These are phyloP conservation scores for Cystofilobasidium bisporidii DNA, from an alignment of 768 basidiomycete species.

Conservation along the genomic window DNA sequence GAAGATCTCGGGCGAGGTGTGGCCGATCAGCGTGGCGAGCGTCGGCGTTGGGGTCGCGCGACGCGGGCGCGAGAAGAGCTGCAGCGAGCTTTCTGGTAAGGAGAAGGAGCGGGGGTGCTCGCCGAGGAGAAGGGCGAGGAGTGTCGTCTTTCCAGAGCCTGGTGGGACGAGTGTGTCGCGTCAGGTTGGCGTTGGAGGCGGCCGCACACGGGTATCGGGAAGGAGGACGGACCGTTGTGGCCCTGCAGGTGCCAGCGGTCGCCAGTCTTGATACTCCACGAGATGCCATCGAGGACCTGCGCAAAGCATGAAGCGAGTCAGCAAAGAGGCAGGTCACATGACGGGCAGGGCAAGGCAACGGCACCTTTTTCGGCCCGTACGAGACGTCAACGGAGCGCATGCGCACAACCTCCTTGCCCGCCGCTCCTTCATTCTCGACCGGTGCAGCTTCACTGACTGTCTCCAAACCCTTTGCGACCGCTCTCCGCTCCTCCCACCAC, in stretches of 20 bases:
- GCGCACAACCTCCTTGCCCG: slow-evolving; percentile 48
- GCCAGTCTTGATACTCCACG: slow-evolving; percentile 72
- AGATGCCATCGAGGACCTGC: slow-evolving; percentile 64
- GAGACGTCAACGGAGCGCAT: slow-evolving; percentile 59
- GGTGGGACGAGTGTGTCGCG: slow-evolving; percentile 1
- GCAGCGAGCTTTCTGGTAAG: slow-evolving; percentile 48
- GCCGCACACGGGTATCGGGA: neutral
- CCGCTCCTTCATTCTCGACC: neutral
- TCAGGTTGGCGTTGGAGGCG: neutral
- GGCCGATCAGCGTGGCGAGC: slow-evolving; percentile 38
- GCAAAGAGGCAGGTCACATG: slow-evolving; percentile 6
- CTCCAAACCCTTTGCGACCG: slow-evolving; percentile 42
- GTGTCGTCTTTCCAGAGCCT: slow-evolving; percentile 93
- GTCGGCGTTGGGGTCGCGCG: slow-evolving; percentile 55
- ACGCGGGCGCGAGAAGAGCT: slow-evolving; percentile 57
- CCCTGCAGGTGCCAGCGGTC: slow-evolving; percentile 87
- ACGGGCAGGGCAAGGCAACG: too few species aligned
- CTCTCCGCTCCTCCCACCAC: slow-evolving; percentile 46
- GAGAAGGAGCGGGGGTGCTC: slow-evolving; percentile 93
- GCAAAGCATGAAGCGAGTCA: neutral
- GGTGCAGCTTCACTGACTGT: slow-evolving; percentile 7
- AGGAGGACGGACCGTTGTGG: slow-evolving; percentile 56
- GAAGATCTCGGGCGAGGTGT: slow-evolving; percentile 79
- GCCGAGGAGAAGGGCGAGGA: slow-evolving; percentile 78
- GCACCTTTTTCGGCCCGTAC: slow-evolving; percentile 60